Evolutionary conservation across 208 protist genomes (phyloP).

Genomic region (Herpetomonas muscarum): DNA sequence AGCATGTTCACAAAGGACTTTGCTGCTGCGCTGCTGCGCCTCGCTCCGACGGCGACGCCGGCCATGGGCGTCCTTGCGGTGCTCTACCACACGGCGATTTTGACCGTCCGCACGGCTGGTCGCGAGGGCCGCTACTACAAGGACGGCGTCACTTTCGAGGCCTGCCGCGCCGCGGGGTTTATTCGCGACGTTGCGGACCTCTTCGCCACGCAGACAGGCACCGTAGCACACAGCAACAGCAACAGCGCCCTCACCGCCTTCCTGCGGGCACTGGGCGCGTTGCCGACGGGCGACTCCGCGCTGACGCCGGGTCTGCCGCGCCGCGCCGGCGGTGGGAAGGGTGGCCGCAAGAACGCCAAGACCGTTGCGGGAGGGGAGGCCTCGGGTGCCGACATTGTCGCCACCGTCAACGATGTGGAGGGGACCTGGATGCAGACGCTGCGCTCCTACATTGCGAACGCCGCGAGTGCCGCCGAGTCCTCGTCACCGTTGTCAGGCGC

Average conservation of each 20-base stretch:
- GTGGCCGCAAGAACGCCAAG: not conserved
- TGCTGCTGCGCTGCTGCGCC: constrained; percentile 7
- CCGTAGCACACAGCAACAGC: not conserved
- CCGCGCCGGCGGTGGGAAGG: too few relatives aligned
- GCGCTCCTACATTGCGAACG: not conserved
- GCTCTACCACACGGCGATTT: constrained; percentile 16
- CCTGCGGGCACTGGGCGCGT: not conserved
- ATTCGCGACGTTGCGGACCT: not conserved
- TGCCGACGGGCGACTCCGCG: not conserved
- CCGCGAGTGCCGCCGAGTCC: too few relatives aligned
- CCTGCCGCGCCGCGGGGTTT: not conserved
- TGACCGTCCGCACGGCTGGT: not conserved
- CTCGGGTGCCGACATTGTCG: not conserved
- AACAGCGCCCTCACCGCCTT: not conserved
- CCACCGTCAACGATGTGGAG: not conserved
- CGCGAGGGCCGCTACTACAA: not conserved
- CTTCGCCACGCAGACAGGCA: not conserved
- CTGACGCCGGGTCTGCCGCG: not conserved
- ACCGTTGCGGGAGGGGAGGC: not conserved
- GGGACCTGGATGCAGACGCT: not conserved
- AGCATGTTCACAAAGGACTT: constrained; percentile 11
- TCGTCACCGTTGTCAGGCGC: too few relatives aligned
- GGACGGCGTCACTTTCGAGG: not conserved
- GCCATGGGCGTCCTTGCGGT: constrained; percentile 17
- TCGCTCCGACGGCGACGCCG: not conserved